Conservation (phyloP, 164 flowering plant genomes). For the Macadamia tetraphylla region DNA sequence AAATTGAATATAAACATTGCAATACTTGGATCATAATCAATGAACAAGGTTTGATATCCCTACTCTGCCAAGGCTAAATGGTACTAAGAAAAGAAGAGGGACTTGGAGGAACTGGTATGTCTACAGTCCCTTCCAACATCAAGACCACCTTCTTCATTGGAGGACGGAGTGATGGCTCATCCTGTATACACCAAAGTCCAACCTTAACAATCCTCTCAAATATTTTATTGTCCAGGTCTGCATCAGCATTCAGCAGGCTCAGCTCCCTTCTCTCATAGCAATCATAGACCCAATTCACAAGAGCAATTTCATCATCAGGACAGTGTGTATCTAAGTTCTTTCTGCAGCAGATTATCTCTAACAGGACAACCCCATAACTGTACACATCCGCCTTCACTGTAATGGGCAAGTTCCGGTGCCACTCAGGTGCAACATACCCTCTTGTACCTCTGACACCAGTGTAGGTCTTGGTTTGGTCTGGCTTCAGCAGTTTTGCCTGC, state of each 20-base stretch:
- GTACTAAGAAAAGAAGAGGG: constrained; percentile 1
- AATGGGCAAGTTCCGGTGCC: neutral
- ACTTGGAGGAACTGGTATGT: constrained; percentile 21
- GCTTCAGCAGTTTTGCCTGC: neutral
- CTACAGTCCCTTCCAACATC: constrained; percentile 36
- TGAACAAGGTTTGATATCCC: too few species aligned
- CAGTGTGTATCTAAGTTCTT: neutral
- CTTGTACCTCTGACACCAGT: neutral
- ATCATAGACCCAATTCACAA: neutral
- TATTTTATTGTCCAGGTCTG: neutral
- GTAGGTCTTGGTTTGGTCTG: neutral
- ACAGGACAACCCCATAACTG: neutral
- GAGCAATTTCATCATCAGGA: neutral
- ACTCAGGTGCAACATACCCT: neutral
- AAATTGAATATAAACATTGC: too few species aligned
- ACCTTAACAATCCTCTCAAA: constrained; percentile 24
- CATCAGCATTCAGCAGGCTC: neutral
- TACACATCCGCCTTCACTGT: neutral
- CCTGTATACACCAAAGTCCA: constrained; percentile 37
- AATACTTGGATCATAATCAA: too few species aligned
- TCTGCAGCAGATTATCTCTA: neutral
- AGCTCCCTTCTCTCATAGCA: neutral
- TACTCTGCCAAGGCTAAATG: neutral
- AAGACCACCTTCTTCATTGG: constrained; percentile 32
- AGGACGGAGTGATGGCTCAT: constrained; percentile 33